A percentile compares a stretch with the other conserved stretches of the same genome.
Conservation (phyloP, 2,329 filamentous ascomycete genomes). For the Colletotrichum chlorophyti region DNA sequence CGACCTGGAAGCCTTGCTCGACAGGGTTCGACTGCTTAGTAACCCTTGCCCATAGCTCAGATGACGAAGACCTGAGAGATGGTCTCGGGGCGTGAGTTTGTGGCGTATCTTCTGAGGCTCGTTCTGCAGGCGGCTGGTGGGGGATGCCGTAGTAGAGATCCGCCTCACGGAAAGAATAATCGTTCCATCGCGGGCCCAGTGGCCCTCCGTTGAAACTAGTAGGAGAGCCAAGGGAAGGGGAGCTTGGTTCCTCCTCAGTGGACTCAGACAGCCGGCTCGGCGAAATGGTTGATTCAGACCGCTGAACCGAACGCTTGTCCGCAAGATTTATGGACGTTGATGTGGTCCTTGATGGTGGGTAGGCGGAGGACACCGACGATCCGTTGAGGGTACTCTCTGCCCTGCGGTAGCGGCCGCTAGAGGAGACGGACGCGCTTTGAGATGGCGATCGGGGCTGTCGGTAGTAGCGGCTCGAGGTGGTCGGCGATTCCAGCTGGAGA, state of each 20-base stretch:
- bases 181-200: conserved; percentile 36
- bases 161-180: conserved; percentile 45
- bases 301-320: conserved; percentile 2
- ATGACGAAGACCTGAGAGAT: conserved; percentile 9
- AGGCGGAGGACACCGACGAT: neutral
- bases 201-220: conserved; percentile 1
- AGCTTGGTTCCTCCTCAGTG: neutral
- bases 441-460: conserved; percentile 22
- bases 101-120: conserved; percentile 11
- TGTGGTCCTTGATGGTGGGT: neutral
- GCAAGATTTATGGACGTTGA: neutral
- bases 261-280: conserved; percentile 12
- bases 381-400: conserved; percentile 2
- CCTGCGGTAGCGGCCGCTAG: conserved; percentile 1
- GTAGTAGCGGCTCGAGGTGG: conserved; percentile 19
- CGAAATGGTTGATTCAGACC: neutral
- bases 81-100: neutral
- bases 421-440: conserved; percentile 5
- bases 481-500: neutral
- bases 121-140: neutral
- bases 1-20: conserved; percentile 12
- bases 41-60: conserved; percentile 17
- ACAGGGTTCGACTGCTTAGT: neutral
- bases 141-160: conserved; percentile 40
- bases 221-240: neutral